Conservation (phyloP, 1,284 basidiomycete species). For the Lignosus rhinocerotis region DNA sequence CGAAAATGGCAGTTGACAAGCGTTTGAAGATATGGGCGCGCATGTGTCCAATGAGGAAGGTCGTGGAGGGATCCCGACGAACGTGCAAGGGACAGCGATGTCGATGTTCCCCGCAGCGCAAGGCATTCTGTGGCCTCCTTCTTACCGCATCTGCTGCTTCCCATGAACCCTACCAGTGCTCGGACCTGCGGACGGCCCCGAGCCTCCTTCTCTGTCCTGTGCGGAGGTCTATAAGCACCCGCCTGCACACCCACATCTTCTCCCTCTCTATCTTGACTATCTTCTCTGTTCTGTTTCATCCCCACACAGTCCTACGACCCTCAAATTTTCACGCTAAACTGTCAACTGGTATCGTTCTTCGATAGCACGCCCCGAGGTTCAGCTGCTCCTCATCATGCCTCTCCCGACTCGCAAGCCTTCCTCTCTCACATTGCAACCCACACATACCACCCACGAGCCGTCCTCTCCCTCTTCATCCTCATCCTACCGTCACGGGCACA, state of each 20-base stretch:
- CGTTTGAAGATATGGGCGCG: not conserved
- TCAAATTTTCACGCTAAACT: no score
- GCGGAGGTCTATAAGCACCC: no score
- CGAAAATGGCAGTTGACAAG: not conserved
- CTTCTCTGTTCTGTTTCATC: no score
- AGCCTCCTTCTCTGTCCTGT: no score
- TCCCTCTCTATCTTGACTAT: no score
- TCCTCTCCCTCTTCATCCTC: not conserved
- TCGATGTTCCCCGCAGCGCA: not conserved
- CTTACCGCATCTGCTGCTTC: no score
- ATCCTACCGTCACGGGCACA: not conserved
- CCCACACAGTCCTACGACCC: no score
- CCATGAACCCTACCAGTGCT: no score
- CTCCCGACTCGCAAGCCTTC: not conserved
- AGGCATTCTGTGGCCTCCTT: not conserved
- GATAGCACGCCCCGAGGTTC: not conserved
- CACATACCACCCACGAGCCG: not conserved
- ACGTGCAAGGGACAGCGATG: slow-evolving; percentile 19
- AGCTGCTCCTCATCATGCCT: not conserved
- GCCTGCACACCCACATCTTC: no score
- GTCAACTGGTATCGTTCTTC: not conserved
- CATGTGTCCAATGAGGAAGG: slow-evolving; percentile 6
- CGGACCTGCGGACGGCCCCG: no score
- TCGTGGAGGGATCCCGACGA: slow-evolving; percentile 6
- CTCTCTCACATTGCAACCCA: not conserved